These are phyloP conservation scores for Collybiopsis confluens DNA, from an alignment of 768 basidiomycete species.

Conservation along the genomic window DNA sequence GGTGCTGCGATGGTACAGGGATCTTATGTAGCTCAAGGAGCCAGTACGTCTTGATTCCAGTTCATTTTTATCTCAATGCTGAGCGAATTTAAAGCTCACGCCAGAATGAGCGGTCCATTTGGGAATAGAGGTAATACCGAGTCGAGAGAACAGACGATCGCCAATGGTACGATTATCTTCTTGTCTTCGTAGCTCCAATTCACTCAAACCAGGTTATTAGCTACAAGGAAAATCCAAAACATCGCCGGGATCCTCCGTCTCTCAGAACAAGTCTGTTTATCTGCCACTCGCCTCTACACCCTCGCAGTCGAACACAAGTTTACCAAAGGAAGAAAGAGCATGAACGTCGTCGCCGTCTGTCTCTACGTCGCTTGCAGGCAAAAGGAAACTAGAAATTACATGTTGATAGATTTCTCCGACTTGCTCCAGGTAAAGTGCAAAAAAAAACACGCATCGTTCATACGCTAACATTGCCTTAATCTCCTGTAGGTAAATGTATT, in stretches of 20 bases:
- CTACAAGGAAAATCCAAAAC: slow-evolving; percentile 77
- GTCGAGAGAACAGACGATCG: slow-evolving; percentile 87
- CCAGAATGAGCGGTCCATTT: slow-evolving; percentile 77
- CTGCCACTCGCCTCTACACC: slow-evolving; percentile 85
- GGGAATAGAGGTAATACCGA: slow-evolving; percentile 77
- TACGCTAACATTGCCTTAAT: too few species aligned
- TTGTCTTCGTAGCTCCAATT: background rate
- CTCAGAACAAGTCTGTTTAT: slow-evolving; percentile 73
- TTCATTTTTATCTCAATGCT: background rate
- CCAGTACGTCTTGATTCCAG: slow-evolving; percentile 56
- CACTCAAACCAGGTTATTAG: slow-evolving; percentile 32
- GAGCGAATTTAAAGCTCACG: slow-evolving; percentile 51
- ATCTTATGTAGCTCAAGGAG: slow-evolving; percentile 84
- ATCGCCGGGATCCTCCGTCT: slow-evolving; percentile 76
- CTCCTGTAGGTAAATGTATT: slow-evolving; percentile 99
- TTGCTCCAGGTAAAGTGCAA: slow-evolving; percentile 63
- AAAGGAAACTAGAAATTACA: slow-evolving; percentile 86
- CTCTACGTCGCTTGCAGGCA: slow-evolving; percentile 91
- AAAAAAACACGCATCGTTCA: too few species aligned
- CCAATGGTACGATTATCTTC: slow-evolving; percentile 59
- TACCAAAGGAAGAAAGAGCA: slow-evolving; percentile 85
- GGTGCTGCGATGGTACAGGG: slow-evolving; percentile 97
- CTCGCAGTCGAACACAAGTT: slow-evolving; percentile 94
- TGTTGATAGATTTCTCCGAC: slow-evolving; percentile 99
- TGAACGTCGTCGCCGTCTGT: slow-evolving; percentile 94